Percentiles rank a stretch among this genome's conserved stretches.
Conservation (phyloP, 2,329 filamentous ascomycete genomes). For the Penicillium hesseltinei region DNA sequence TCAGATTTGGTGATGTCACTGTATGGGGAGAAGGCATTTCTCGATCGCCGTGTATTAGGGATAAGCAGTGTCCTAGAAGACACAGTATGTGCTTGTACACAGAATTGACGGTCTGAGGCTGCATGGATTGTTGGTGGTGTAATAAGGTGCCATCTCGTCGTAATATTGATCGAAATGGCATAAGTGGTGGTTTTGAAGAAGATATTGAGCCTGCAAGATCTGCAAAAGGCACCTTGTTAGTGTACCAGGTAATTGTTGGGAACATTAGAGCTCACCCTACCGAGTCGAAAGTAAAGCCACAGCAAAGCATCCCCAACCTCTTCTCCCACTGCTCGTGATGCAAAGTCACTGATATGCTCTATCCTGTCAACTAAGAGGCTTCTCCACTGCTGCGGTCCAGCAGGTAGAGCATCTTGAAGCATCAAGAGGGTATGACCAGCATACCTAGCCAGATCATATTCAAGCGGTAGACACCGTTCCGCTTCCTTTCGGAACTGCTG, state of each 20-base stretch:
- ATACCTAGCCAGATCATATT: conserved; percentile 14
- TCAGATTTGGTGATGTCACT: conserved; percentile 8
- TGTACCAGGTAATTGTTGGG: too few relatives aligned
- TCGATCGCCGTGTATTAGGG: conserved; percentile 16
- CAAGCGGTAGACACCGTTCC: conserved; percentile 12
- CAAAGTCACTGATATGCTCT: conserved; percentile 3
- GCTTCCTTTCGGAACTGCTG: conserved; percentile 20
- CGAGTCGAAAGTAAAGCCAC: conserved; percentile 23
- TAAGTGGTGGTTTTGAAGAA: conserved; percentile 15
- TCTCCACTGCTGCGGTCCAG: conserved; percentile 19
- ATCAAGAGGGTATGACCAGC: conserved; percentile 18
- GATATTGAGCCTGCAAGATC: conserved; percentile 24
- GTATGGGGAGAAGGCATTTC: conserved; percentile 10
- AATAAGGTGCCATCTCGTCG: conserved; percentile 19
- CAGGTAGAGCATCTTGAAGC: conserved; percentile 18
- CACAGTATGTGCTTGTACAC: conserved; percentile 21
- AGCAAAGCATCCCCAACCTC: conserved; percentile 20
- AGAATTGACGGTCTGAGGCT: conserved; percentile 8
- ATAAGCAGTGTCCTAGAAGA: conserved; percentile 20
- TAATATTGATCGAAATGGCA: conserved; percentile 19
- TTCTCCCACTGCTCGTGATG: conserved; percentile 3
- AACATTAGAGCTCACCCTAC: not conserved
- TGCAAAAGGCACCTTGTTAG: not conserved
- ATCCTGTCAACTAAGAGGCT: conserved; percentile 5
- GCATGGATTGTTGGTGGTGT: not conserved